Evolutionary conservation across 1,284 basidiomycete species (phyloP).

Genomic region (Omphalotus olearius): DNA sequence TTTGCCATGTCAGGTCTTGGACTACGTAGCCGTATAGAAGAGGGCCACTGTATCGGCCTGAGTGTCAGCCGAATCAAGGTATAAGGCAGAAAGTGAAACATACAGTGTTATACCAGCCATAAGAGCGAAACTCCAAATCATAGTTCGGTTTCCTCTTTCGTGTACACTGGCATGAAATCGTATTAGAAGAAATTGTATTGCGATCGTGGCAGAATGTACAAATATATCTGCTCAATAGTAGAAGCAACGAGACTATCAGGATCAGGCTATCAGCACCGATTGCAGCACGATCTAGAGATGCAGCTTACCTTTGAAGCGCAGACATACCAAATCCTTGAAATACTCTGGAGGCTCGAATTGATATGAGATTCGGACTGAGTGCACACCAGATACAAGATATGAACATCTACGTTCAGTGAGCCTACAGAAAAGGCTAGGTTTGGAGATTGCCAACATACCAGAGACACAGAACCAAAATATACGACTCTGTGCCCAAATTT

Average conservation of each 20-base stretch:
- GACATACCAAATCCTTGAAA: constrained; percentile 46
- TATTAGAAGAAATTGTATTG: background rate
- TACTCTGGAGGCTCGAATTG: constrained; percentile 36
- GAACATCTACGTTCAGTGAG: constrained; percentile 31
- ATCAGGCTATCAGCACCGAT: background rate
- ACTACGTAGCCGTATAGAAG: constrained; percentile 38
- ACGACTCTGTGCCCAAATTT: constrained; percentile 43
- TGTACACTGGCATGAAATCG: constrained; percentile 28
- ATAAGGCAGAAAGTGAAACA: constrained; percentile 8
- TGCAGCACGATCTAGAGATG: background rate
- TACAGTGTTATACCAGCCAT: constrained; percentile 39
- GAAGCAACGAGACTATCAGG: constrained; percentile 34
- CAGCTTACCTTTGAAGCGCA: constrained; percentile 34
- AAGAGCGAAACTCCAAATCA: constrained; percentile 40
- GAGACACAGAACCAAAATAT: constrained; percentile 33
- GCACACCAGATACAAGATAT: constrained; percentile 42
- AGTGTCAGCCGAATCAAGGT: background rate
- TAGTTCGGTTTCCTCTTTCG: constrained; percentile 35
- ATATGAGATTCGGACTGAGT: constrained; percentile 33
- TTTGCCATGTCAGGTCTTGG: constrained; percentile 36
- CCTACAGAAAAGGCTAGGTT: background rate
- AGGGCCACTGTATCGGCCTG: constrained; percentile 22
- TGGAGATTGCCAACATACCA: constrained; percentile 23
- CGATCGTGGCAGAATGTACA: constrained; percentile 20
- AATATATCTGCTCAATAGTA: constrained; percentile 41